Base-by-base conservation (phyloP, 768 basidiomycete species). In the Steccherinum ochraceum region DNA sequence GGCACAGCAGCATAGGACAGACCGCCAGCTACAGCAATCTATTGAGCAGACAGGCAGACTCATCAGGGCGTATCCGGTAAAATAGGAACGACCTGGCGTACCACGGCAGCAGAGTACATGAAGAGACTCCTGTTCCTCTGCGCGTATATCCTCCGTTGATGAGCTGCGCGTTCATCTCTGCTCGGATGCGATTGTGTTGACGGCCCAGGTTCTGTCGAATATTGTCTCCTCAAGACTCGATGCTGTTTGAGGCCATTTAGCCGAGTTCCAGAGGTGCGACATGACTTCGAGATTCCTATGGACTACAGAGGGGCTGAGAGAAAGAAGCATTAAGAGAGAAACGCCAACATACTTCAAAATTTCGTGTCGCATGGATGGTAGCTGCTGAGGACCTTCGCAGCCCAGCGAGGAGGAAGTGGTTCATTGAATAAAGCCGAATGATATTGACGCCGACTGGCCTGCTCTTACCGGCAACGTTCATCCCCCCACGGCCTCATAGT, bases 1-100 rank as follows among this genome's bases (percentile, higher is more conserved):
- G 96, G 96, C 0, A 98, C 95, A 30, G 95, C 90, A 11, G 96
- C 96, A 64, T 99, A 99, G n/a, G 93, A 87, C 21, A 86, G 76
- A 13, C 95, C 95, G 3, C 89, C 69, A 2, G 83, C 86, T 24
- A 85, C 59, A 24, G 96, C 68, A 44, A 95, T 82, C 93, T 95
- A 54, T 11, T 30, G 23, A 45, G n/a, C n/a, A 39, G n/a, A 39
- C 27, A 51, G 50, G 20, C 44, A 59, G 51, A 42, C 45, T 44
- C 19, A 40, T 12, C 4, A 42, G 43, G 19, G 46, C 18, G 23
- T 12, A 13, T 45, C 13, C 27, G 35, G 50, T 16, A 20, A 40
- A 40, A 2, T 18, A 20, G 40, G 30, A 42, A 27, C 24, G 40
- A 45, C 13, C 21, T 44, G 40, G 71, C 87, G 51, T 72, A 93